Percentiles rank a stretch among this genome's conserved stretches.
Conservation (phyloP, 768 basidiomycete species). For the Kwoniella bestiolae region DNA sequence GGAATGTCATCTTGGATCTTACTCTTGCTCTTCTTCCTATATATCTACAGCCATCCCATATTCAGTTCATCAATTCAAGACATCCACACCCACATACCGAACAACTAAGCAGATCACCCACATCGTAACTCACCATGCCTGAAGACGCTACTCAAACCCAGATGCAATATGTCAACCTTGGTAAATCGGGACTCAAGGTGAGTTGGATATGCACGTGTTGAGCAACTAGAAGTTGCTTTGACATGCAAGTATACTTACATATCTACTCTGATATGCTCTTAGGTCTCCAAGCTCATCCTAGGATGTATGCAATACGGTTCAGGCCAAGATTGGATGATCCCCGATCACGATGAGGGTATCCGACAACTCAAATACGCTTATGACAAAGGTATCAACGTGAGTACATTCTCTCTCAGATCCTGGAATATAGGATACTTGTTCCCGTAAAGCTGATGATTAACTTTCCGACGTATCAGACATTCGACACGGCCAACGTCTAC, state of each 20-base stretch:
- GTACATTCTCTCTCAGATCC: conserved; percentile 5
- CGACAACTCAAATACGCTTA: conserved; percentile 50
- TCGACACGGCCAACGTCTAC: conserved; percentile 43
- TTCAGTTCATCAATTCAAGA: no score
- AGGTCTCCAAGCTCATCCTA: conserved; percentile 70
- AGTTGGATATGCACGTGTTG: no score
- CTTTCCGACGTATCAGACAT: conserved; percentile 30
- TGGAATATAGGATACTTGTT: background rate
- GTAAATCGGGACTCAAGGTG: conserved; percentile 50
- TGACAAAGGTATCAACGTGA: conserved; percentile 48
- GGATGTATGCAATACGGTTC: conserved; percentile 68
- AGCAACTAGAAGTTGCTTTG: no score
- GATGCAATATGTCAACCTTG: conserved; percentile 52
- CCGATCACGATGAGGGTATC: conserved; percentile 48
- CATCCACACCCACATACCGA: no score
- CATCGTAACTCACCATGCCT: conserved; percentile 1
- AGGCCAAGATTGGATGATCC: conserved; percentile 65
- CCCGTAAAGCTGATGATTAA: background rate
- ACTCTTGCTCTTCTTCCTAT: no score
- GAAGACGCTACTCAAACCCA: conserved; percentile 13
- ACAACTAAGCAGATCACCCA: no score
- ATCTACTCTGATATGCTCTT: conserved; percentile 40
- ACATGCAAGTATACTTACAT: no score
- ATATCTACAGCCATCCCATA: no score
- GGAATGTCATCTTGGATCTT: no score